Base-by-base conservation (phyloP, 768 basidiomycete species). In the Boletus coccyginus region DNA sequence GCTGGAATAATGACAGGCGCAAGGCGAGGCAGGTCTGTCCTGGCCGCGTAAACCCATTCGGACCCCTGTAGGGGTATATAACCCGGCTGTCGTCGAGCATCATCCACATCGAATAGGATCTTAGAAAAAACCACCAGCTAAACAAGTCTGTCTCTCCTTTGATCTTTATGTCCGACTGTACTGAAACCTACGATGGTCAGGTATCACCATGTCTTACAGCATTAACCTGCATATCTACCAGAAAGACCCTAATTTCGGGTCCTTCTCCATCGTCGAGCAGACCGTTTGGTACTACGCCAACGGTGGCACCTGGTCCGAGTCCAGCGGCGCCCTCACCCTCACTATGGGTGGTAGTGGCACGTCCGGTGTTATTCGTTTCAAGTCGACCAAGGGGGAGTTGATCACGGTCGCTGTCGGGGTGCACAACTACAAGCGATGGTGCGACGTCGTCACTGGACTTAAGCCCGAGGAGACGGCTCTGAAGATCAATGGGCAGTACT, bases 341-440 rank as follows among this genome's bases (percentile, higher is more conserved):
- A 68, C 39, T 47, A 75, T 75, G 68, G 65, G 61, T 35, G 70
- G 68, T 7, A 78, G 76, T 55, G 77, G 75, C 41, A 77, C 74
- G 0, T 77, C 74, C 14, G 74, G 77, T 11, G 63, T 65, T 7
- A 49, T 78, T 17, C 74, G 73, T 52, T 68, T 77, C 62, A 32
- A 39, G 32, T 58, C 63, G 8, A 64, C 66, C 45, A 62, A 47
- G 9, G 70, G 64, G 53, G 74, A 76, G 50, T 53, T 45, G 14
- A 70, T 74, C 67, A 48, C 74, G 29, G 58, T 73, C 57, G 66
- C 66, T 14, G 39, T 77, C 24, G 77, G 78, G 1, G 66, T 77
- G 27, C 71, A 78, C 67, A 73, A 73, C 66, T 68, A 71, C 64
- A 70, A 68, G 56, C 62, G 68, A 7, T 78, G 77, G 77, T 64